Evolutionary conservation across 495 filamentous ascomycete genomes (phyloP).

Genomic region (Oidiodendron maius): DNA sequence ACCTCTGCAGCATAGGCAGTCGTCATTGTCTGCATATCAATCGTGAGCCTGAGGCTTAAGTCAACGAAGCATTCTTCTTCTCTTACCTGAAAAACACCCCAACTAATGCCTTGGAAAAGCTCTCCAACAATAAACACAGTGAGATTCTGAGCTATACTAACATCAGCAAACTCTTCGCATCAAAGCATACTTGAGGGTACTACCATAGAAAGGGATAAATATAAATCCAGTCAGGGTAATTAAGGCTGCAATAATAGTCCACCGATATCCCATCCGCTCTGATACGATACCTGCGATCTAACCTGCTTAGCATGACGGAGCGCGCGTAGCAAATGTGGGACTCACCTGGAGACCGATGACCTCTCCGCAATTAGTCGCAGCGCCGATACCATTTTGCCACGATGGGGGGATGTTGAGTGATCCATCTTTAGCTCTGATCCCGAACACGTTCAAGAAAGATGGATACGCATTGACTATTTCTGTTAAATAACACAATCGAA

Average conservation of each 20-base stretch:
- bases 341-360: too few species aligned
- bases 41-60: not conserved
- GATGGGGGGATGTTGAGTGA: too few species aligned
- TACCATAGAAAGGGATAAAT: too few species aligned
- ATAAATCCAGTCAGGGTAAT: too few species aligned
- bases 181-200: too few species aligned
- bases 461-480: conserved; percentile 25
- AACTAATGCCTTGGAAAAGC: conserved; percentile 39
- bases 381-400: too few species aligned
- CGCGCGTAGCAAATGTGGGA: too few species aligned
- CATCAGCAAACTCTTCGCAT: conserved; percentile 35
- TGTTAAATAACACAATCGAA: not conserved
- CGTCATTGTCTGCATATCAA: conserved; percentile 48
- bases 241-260: too few species aligned
- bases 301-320: too few species aligned
- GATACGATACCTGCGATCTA: too few species aligned
- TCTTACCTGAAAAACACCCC: conserved; percentile 36
- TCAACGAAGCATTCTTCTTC: not conserved
- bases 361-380: too few species aligned
- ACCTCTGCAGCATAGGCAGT: conserved; percentile 66
- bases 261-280: too few species aligned
- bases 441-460: conserved; percentile 22
- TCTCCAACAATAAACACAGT: conserved; percentile 40
- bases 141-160: conserved; percentile 41
- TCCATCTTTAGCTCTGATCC: conserved; percentile 34